phyloP scores from a whole-genome alignment of 768 basidiomycete genomes.

The Suillus clintonianus region DNA sequence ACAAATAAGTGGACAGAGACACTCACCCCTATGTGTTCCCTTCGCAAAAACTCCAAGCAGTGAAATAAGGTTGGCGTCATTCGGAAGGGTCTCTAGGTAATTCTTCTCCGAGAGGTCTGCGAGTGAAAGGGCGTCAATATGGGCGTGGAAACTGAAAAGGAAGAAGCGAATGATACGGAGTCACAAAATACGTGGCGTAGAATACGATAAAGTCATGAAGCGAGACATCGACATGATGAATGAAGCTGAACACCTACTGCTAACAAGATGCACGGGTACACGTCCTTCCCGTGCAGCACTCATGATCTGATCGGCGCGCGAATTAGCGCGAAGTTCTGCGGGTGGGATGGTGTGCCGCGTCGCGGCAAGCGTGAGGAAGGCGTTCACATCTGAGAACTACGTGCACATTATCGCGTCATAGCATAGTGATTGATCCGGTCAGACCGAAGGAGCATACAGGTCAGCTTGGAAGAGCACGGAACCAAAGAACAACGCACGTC shows the following conservation, averaged over 20 bases:
- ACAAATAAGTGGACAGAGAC: not conserved
- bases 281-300: conserved; percentile 72
- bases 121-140: conserved; percentile 4
- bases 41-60: conserved; percentile 67
- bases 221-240: not conserved
- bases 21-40: conserved; percentile 71
- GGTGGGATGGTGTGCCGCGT: conserved; percentile 68
- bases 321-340: conserved; percentile 60
- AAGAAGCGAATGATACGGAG: not conserved
- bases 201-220: not conserved
- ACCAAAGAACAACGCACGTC: conserved; percentile 56
- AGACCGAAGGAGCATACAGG: not conserved
- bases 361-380: conserved; percentile 83
- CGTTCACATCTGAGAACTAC: conserved; percentile 84
- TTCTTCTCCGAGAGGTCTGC: conserved; percentile 87
- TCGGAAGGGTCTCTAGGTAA: conserved; percentile 61
- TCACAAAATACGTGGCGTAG: not conserved
- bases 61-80: conserved; percentile 63
- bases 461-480: not conserved
- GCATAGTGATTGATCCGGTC: not conserved
- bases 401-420: not conserved
- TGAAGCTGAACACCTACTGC: conserved; percentile 53
- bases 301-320: conserved; percentile 68
- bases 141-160: not conserved
- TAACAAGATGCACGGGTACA: conserved; percentile 75